Base-by-base conservation (phyloP, 1,139 yeast genomes). In the Taphrina flavorubra region DNA sequence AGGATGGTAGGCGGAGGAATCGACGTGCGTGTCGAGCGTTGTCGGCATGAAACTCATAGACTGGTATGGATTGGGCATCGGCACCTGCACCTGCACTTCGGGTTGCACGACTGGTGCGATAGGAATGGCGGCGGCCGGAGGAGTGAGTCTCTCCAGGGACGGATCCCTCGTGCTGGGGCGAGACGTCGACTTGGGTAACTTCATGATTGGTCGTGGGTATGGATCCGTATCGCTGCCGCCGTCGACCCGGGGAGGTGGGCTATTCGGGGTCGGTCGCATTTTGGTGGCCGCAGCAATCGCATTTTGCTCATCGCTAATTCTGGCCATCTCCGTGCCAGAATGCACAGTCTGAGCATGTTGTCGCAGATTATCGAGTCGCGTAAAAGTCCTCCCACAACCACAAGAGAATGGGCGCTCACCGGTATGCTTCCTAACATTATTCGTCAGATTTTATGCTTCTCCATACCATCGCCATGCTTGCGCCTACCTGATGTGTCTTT, bases 341-440 rank as follows among this genome's bases (percentile, higher is more conserved):
- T 92, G 97, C 14, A 92, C 97, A 0, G 97, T 90, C 76, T 91
- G 96, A 72, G 89, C 88, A 78, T 92, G 97, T 78, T 92, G 98
- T 70, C 97, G 84, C 72, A 92, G 81, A 76, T 92, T 92, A 78
- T 92, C 98, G 72, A 91, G 80, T 61, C 97, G 82, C 39, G 94
- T 87, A 76, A 92, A 92, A 75, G 87, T 85, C 74, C 92, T 87
- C 57, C 86, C 82, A 78, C 98, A 92, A 64, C 89, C 89, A 78
- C 98, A 92, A 69, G 90, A 86, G 77, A 91, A 92, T 0, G 98
- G 98, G 69, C 97, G 82, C 78, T 92, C 98, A 57, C 97, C 98
- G 0, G 97, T 92, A 77, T 92, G 98, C 76, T 92, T 92, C 65
- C 97, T 81, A 68, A 6, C n/a, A 18, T 7, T 20, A 31, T 51